These are phyloP conservation scores for Psilocybe azurescens DNA, from an alignment of 768 basidiomycete genomes.

Conservation along the genomic window DNA sequence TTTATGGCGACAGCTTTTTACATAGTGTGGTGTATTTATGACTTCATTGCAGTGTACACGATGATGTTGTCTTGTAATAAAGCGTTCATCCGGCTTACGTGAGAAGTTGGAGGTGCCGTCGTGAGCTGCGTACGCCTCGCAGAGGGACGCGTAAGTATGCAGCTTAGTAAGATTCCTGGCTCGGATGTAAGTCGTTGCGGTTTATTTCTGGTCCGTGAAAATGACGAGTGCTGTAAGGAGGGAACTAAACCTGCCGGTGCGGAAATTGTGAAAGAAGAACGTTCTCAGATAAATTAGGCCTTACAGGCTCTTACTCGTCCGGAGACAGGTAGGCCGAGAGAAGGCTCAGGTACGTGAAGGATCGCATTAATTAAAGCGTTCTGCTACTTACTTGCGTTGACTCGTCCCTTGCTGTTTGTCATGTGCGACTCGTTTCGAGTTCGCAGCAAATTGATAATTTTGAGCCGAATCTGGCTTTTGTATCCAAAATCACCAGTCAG, in stretches of 20 bases:
- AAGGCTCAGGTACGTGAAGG: slow-evolving; percentile 1
- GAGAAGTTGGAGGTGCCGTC: background rate
- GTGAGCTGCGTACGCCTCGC: too few relatives aligned
- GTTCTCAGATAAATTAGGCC: slow-evolving; percentile 1
- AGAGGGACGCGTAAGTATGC: background rate
- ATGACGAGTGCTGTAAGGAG: background rate
- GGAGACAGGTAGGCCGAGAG: slow-evolving; percentile 6
- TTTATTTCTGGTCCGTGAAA: background rate
- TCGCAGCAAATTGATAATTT: background rate
- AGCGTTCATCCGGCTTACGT: background rate
- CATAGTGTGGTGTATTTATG: background rate
- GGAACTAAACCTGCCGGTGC: slow-evolving; percentile 3
- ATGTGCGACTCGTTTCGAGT: background rate
- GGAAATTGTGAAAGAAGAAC: slow-evolving; percentile 1
- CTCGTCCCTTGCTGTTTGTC: background rate
- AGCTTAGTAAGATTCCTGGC: background rate
- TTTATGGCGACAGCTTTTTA: too few relatives aligned
- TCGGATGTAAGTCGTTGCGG: background rate
- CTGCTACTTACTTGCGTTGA: background rate
- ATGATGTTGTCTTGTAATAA: background rate
- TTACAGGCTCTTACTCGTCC: background rate
- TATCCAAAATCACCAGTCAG: background rate
- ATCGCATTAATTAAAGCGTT: background rate
- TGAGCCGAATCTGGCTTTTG: background rate
- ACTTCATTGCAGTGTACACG: background rate